phyloP scores from a whole-genome alignment of 208 protist species.

The Balamuthia mandrillaris region DNA sequence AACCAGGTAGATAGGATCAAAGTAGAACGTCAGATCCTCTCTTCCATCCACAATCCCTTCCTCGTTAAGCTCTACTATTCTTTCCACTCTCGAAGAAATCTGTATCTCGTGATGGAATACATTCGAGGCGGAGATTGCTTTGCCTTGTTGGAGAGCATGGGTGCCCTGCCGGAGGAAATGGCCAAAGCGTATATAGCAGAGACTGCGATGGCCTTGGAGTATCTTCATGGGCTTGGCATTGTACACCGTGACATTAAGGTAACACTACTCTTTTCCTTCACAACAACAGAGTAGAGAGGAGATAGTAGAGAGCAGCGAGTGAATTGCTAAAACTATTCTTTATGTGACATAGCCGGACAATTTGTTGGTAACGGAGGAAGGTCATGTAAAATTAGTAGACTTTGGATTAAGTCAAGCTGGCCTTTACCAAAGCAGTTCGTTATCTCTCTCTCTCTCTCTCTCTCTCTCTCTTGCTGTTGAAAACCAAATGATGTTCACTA shows the following conservation, averaged over 20 bases:
- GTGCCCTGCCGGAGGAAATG: constrained; percentile 1
- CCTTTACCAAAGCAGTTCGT: too few species aligned
- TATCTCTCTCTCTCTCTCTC: too few species aligned
- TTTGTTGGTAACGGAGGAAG: constrained; percentile 66
- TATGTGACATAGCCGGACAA: constrained; percentile 53
- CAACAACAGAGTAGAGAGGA: not conserved
- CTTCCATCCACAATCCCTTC: constrained; percentile 62
- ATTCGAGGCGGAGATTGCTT: constrained; percentile 71
- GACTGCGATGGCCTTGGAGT: constrained; percentile 66
- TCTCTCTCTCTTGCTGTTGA: too few species aligned
- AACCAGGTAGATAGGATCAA: constrained; percentile 73
- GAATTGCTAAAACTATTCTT: not conserved
- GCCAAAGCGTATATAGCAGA: constrained; percentile 66
- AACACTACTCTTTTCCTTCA: not conserved
- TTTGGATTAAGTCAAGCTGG: constrained; percentile 64
- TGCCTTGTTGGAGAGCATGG: constrained; percentile 51
- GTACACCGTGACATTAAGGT: constrained; percentile 20
- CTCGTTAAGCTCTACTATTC: constrained; percentile 75
- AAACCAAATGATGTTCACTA: too few species aligned
- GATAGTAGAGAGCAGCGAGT: too few species aligned
- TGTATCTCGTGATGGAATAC: constrained; percentile 75
- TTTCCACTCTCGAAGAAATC: constrained; percentile 62
- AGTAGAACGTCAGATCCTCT: constrained; percentile 65
- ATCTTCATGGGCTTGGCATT: constrained; percentile 62
- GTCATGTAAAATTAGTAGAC: constrained; percentile 75